A percentile compares a stretch with the other conserved stretches of the same genome.
These are phyloP conservation scores for Cardamine resedifolia DNA, from an alignment of 345 rosid species.

Conservation along the genomic window DNA sequence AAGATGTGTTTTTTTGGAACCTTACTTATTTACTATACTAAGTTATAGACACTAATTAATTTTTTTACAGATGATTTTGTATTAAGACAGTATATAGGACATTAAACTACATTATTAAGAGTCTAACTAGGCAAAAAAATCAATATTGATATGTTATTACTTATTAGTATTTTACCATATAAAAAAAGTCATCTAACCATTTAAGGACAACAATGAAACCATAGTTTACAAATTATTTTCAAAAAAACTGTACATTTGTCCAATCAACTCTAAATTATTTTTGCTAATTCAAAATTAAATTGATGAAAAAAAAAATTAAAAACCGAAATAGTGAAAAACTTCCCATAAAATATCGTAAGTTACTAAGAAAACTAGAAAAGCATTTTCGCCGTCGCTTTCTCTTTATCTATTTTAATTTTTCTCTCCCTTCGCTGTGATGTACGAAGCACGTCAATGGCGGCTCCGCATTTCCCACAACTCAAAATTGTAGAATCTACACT, in stretches of 20 bases:
- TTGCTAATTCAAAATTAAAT: background rate
- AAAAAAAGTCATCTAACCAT: background rate
- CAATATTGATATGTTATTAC: background rate
- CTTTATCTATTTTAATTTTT: background rate
- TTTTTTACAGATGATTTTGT: background rate
- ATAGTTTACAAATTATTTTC: no score
- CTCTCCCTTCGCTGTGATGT: constrained; percentile 14
- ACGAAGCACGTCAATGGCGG: constrained; percentile 56
- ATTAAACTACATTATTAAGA: background rate
- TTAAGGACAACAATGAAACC: no score
- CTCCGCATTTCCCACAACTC: constrained; percentile 34
- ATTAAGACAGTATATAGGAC: background rate
- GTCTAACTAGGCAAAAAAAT: background rate
- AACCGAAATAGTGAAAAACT: background rate
- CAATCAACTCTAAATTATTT: no score
- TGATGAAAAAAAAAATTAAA: background rate
- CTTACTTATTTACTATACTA: background rate
- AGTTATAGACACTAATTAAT: background rate
- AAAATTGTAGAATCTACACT: constrained; percentile 14
- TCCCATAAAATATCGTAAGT: background rate
- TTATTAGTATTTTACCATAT: background rate
- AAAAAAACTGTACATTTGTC: no score
- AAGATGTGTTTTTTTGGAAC: background rate
- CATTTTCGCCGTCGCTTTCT: constrained; percentile 9
- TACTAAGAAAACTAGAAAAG: constrained; percentile 7